These are phyloP conservation scores for Cryptococcus sp. DNA, from an alignment of 1,284 basidiomycete genomes.

Conservation along the genomic window DNA sequence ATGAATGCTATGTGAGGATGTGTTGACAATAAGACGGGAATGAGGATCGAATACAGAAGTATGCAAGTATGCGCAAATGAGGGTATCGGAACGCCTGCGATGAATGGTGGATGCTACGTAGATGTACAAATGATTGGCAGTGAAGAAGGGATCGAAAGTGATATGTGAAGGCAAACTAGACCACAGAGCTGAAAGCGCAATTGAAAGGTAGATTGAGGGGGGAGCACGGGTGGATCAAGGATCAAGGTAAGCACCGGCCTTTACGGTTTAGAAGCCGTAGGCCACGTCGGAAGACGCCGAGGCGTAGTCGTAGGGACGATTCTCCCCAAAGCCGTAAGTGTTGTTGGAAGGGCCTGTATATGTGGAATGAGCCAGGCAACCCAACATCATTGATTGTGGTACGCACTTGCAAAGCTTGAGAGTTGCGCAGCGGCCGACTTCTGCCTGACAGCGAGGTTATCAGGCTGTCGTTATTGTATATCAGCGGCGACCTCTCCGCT, in stretches of 20 bases:
- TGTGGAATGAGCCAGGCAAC: not conserved
- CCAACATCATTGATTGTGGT: not conserved
- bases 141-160: too few relatives aligned
- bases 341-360: constrained; percentile 4
- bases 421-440: constrained; percentile 17
- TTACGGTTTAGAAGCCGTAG: constrained; percentile 4
- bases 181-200: constrained; percentile 1
- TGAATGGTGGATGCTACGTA: too few relatives aligned
- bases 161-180: not conserved
- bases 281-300: constrained; percentile 2
- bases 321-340: constrained; percentile 3
- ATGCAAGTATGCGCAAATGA: too few relatives aligned
- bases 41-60: too few relatives aligned
- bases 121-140: too few relatives aligned
- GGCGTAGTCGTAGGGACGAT: constrained; percentile 13
- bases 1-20: too few relatives aligned
- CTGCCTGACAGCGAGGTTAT: constrained; percentile 18
- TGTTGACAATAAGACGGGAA: too few relatives aligned
- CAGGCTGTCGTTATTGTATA: constrained; percentile 4
- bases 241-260: constrained; percentile 4
- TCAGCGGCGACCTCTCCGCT: not conserved
- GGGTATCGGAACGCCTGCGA: too few relatives aligned
- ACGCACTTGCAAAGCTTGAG: constrained; percentile 12
- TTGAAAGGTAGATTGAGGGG: not conserved
- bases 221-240: constrained; percentile 3